Base-by-base conservation (phyloP, 768 basidiomycete genomes). In the Lyophyllum atratum region DNA sequence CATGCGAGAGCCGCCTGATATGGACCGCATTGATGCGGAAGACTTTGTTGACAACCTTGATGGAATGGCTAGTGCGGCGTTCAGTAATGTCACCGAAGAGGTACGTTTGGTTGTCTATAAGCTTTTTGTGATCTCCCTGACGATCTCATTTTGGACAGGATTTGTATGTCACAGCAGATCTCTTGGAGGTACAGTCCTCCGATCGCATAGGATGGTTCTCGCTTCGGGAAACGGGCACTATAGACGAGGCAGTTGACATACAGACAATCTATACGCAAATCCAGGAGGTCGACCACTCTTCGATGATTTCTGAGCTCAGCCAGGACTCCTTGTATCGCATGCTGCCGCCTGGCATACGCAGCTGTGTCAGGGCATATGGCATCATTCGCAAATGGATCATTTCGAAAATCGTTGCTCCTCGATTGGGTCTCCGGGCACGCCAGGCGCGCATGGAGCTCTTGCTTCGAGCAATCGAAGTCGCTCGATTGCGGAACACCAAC, bases 151-250 rank as follows among this genome's bases (percentile, higher is more conserved):
- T 46, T 49, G 31, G 31, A 43, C 58, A 93, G 90, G 92, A 93
- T 71, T 75, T 94, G 34, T 88, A 91, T 63, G 76, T 86, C 42
- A 85, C 89, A 7, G 83, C 86, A 4, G 92, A 94, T 68, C 71
- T 93, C 17, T 78, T 94, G 10, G 92, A 94, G 69, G 83, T 91
- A 0, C 92, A 94, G 69, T 85, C 83, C 1, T 82, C 84, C 15
- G 92, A 94, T 67, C 83, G 85, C 29, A 86, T 83, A 2, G 92
- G 89, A 2, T 94, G 92, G 92, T 90, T 92, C 70, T 74, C 78
- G 3, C 53, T 73, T 29, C 77, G 84, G 52, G 91, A 93, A n/a
- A 67, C 76, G 0, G 71, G 70, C 15, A 71, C 77, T 0, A 69
- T 74, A 46, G 80, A 83, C 11, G 92, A 94, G 46, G 75, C 79